A percentile compares a stretch with the other conserved stretches of the same genome.
Evolutionary conservation across 2,329 filamentous ascomycete species (phyloP).

Genomic region (Ambrosiella beaveri): DNA sequence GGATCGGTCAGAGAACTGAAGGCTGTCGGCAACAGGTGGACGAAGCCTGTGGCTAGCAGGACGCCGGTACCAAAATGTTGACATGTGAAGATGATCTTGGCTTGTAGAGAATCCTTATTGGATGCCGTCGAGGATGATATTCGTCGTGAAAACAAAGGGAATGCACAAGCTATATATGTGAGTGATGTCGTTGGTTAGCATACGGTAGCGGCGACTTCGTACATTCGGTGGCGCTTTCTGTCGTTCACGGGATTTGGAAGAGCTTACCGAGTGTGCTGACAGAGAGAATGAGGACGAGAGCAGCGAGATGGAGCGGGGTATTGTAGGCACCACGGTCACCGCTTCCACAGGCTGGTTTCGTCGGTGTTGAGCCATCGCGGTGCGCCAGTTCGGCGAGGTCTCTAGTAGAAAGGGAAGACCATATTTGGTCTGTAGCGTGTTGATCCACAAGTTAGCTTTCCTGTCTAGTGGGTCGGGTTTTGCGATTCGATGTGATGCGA

Average conservation of each 20-base stretch:
- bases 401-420: conserved; percentile 35
- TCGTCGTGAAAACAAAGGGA: conserved; percentile 47
- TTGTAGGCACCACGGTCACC: conserved; percentile 40
- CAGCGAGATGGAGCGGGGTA: conserved; percentile 48
- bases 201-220: not conserved
- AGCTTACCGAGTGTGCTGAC: conserved; percentile 39
- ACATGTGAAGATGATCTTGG: conserved; percentile 45
- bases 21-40: conserved; percentile 54
- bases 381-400: conserved; percentile 36
- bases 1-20: conserved; percentile 50
- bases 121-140: conserved; percentile 17
- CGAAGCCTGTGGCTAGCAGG: conserved; percentile 71
- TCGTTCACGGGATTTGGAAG: too few relatives aligned
- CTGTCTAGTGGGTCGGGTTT: too few relatives aligned
- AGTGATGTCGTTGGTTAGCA: not conserved
- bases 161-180: conserved; percentile 38
- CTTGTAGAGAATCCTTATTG: conserved; percentile 22
- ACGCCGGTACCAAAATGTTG: conserved; percentile 71
- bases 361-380: conserved; percentile 20
- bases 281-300: conserved; percentile 46
- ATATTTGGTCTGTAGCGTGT: conserved; percentile 16
- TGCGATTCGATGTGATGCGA: too few relatives aligned
- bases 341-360: conserved; percentile 35
- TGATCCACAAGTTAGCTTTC: not conserved
- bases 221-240: not conserved